Conservation (phyloP, 169 alveolate species). For the Eimeria falciformis region DNA sequence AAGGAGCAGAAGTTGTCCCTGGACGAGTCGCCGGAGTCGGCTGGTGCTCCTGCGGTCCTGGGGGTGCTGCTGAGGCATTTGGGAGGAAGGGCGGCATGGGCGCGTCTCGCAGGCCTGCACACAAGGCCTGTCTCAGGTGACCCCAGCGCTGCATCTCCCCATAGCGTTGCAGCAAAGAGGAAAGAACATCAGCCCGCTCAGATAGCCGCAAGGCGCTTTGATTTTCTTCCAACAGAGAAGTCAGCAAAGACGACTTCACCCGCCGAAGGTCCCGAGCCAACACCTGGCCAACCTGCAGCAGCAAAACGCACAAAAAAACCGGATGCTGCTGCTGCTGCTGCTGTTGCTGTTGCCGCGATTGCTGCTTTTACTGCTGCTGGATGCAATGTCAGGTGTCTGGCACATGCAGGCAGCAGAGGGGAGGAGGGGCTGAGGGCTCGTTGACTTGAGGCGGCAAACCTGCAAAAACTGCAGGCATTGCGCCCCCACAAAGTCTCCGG, state of each 20-base stretch:
- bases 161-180: conserved; percentile 41
- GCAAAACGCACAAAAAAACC: background rate
- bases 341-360: conserved; percentile 6
- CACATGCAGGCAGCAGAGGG: background rate
- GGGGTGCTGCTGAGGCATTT: conserved; percentile 5
- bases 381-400: no score
- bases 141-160: conserved; percentile 71
- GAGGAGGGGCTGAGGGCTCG: background rate
- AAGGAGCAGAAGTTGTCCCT: background rate
- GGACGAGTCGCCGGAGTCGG: no score
- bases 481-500: conserved; percentile 68
- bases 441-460: conserved; percentile 17
- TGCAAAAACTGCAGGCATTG: conserved; percentile 73
- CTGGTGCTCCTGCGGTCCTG: conserved; percentile 57
- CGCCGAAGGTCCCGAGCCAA: conserved; percentile 62
- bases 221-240: conserved; percentile 60
- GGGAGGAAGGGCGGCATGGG: conserved; percentile 52
- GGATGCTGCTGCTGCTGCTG: background rate
- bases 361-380: no score
- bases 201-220: conserved; percentile 55
- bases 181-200: conserved; percentile 40
- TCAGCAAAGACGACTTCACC: conserved; percentile 45
- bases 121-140: conserved; percentile 19
- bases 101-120: conserved; percentile 58
- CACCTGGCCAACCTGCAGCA: conserved; percentile 63